Evolutionary conservation across 495 filamentous ascomycete species (phyloP).

Genomic region (Penicillium manginii): DNA sequence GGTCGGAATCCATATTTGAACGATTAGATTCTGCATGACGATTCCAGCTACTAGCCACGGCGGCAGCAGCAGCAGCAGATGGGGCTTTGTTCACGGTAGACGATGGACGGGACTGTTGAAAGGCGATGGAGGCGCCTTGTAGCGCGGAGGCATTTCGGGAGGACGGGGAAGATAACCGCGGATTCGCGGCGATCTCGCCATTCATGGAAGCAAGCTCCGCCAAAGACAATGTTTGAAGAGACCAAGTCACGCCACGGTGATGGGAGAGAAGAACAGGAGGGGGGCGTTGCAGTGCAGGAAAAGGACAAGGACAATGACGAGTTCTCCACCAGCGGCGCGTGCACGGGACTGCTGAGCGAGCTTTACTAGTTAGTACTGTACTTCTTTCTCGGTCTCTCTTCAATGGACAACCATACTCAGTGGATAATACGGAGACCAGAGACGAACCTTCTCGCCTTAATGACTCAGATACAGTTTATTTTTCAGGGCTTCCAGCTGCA

Average conservation of each 20-base stretch:
- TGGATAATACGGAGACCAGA: neutral
- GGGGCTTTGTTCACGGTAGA: conserved; percentile 22
- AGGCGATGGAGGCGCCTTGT: conserved; percentile 46
- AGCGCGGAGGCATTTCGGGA: conserved; percentile 35
- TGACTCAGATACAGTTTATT: neutral
- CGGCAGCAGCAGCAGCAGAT: conserved; percentile 19
- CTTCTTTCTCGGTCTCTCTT: too few relatives aligned
- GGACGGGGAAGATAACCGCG: conserved; percentile 31
- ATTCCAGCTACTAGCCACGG: conserved; percentile 24
- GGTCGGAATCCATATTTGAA: conserved; percentile 25
- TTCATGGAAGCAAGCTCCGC: conserved; percentile 32
- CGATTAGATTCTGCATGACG: conserved; percentile 21
- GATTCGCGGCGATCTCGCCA: conserved; percentile 41
- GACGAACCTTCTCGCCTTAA: neutral
- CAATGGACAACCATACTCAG: neutral
- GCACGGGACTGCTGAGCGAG: neutral
- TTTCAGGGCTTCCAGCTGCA: too few relatives aligned
- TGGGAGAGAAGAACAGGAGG: neutral
- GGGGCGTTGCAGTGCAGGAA: conserved; percentile 14
- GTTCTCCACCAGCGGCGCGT: neutral
- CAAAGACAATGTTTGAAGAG: neutral
- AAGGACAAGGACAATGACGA: neutral
- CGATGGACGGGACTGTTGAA: conserved; percentile 26
- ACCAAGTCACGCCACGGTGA: conserved; percentile 5
- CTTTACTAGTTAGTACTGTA: too few relatives aligned